Evolutionary conservation across 2,329 filamentous ascomycete genomes (phyloP), one percentile per base, ranked within the genome.

Genomic region (Sordariomycetes sp.): DNA sequence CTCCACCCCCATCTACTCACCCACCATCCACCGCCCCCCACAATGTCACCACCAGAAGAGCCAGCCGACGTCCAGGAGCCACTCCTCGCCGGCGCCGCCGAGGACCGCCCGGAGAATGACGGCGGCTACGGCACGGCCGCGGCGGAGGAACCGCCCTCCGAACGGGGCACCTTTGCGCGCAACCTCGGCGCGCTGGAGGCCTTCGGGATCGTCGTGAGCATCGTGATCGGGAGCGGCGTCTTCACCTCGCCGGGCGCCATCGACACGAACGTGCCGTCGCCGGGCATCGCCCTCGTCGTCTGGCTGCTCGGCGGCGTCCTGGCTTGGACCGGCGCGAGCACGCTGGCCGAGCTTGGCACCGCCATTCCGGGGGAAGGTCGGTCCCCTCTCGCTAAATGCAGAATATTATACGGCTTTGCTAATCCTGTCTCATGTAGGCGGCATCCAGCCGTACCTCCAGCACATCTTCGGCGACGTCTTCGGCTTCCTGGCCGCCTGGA

Each of bases 401-500:
- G 40, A 8, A 6, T 34, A 3, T 40, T 32, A 10, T 28, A 24
- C 14, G 24, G 14, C 55, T 34, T 55, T 24, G 16, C 37, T 55
- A 22, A 32, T 32, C n/a, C 3, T n/a, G 46, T 24, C 32, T 32
- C 28, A 12, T 8, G 46, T 43, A 74, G 80, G 83, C 4, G 83
- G 83, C 18, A 78, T 86, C 53, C 83, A 86, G 64, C 81, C 82
- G 16, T 86, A 83, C 62, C 74, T 87, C 7, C 75, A 77, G 62
- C 77, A 82, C 65, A 79, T 85, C 37, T 86, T 78, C 61, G 83
- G 83, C 34, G 81, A 85, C 55, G 69, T 80, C 2, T 77, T 78
- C 54, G 83, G 82, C n/a, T 86, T 85, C 63, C 67, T 86, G 5
- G 81, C 81, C 6, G 81, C 82, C 0, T 87, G 83, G 83, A 82